phyloP scores from a whole-genome alignment of 371 early-diverging fungal species.

The Mucor lusitanicus region DNA sequence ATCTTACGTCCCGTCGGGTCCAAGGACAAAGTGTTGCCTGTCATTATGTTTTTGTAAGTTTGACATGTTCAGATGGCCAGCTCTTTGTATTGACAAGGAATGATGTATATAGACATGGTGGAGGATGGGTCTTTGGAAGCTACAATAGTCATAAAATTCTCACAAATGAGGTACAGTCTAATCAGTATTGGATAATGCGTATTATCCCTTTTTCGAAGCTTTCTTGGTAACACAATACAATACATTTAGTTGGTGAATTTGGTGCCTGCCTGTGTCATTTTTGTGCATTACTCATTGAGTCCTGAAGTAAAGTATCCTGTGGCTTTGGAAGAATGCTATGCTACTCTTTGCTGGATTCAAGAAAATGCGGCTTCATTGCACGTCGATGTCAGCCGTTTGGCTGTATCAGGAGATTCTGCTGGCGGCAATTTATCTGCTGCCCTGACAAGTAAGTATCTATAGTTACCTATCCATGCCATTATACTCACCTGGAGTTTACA shows the following conservation, averaged over 20 bases:
- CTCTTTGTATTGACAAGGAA: not conserved
- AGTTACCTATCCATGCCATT: not conserved
- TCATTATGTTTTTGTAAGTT: conserved; percentile 20
- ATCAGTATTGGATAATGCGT: not conserved
- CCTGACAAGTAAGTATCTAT: conserved; percentile 14
- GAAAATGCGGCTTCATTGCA: conserved; percentile 16
- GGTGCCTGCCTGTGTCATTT: conserved; percentile 20
- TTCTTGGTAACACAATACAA: not conserved
- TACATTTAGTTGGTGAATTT: conserved; percentile 15
- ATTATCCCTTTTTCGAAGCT: not conserved
- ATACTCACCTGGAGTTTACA: not conserved
- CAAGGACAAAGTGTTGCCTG: conserved; percentile 13
- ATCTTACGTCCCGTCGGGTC: conserved; percentile 15
- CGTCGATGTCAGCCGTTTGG: conserved; percentile 26
- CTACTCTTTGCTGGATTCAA: conserved; percentile 29
- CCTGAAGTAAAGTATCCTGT: conserved; percentile 34
- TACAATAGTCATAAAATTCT: conserved; percentile 5
- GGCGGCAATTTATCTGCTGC: conserved; percentile 40
- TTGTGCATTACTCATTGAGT: conserved; percentile 22
- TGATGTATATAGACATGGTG: conserved; percentile 14
- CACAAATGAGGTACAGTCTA: conserved; percentile 9
- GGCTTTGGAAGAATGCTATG: conserved; percentile 35
- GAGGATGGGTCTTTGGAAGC: conserved; percentile 15
- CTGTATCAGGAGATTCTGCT: conserved; percentile 37
- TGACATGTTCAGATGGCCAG: not conserved